Evolutionary conservation across 1,139 yeast species (phyloP).

Genomic region (Yamadazyma pseudoaaseri): DNA sequence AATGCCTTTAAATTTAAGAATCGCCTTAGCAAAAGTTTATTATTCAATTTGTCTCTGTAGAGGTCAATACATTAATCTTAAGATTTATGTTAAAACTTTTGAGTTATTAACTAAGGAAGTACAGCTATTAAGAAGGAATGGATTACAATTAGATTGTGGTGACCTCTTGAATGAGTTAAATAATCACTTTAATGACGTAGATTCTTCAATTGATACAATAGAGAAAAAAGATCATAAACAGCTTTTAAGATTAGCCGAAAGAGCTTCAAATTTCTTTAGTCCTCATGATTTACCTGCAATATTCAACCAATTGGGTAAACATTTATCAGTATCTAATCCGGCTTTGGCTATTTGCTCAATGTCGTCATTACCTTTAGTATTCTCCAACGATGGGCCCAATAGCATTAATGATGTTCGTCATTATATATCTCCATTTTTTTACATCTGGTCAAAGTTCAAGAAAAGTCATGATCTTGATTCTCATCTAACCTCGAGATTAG

Average conservation of each 20-base stretch:
- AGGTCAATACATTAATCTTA: constrained; percentile 67
- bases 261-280: constrained; percentile 48
- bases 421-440: constrained; percentile 65
- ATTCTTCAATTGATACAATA: constrained; percentile 27
- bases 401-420: constrained; percentile 46
- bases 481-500: constrained; percentile 64
- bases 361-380: constrained; percentile 48
- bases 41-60: constrained; percentile 72
- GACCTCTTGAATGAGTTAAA: constrained; percentile 41
- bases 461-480: constrained; percentile 62
- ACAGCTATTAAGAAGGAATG: constrained; percentile 35
- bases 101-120: constrained; percentile 55
- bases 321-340: constrained; percentile 60
- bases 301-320: constrained; percentile 38
- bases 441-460: constrained; percentile 68
- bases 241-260: constrained; percentile 44
- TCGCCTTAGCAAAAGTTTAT: constrained; percentile 66
- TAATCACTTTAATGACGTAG: constrained; percentile 33
- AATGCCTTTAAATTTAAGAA: constrained; percentile 67
- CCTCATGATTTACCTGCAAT: constrained; percentile 35
- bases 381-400: constrained; percentile 21
- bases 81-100: constrained; percentile 65
- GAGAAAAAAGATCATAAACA: constrained; percentile 45
- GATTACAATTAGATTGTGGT: constrained; percentile 53
- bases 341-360: constrained; percentile 57